Evolutionary conservation across 2,329 filamentous ascomycete species (phyloP), one percentile per base, ranked within the genome.

Genomic region (Calonectria henricotiae): DNA sequence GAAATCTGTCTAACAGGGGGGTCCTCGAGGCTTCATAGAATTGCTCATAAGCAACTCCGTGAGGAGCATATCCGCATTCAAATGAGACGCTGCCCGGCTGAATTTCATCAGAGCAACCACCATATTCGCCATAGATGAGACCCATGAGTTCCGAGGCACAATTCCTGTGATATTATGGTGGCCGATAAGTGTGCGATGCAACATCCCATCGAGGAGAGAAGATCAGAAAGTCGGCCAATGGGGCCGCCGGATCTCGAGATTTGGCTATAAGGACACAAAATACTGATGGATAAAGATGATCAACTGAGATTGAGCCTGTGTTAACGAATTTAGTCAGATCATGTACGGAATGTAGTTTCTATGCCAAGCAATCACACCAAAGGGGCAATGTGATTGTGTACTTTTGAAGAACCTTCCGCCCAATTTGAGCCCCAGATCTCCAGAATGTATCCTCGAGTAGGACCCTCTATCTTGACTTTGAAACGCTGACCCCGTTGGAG

Each of bases 351-450:
- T 89, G 75, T 92, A 92, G 62, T 89, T 90, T n/a, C 91, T 91
- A 74, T 93, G 91, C 91, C 91, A 93, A 2, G 90, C 91, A 0
- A 93, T 89, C 1, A 93, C 91, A 74, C 93, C 91, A 76, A 93
- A 94, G 0, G 92, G 91, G 2, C 87, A 90, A 77, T 93, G 91
- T 25, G 84, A 84, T 77, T 93, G 91, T 25, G 85, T 86, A 65
- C 87, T 89, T 25, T 82, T 83, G 76, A 91, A 92, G 43, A 92
- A 87, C 47, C 86, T 85, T 1, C 90, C 90, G 1, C 85, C 86
- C 54, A 93, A 78, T 90, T 89, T 0, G 87, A 86, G 46, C 91
- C 89, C 79, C 90, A 93, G 15, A 93, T 82, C 79, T 93, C 91
- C 39, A 91, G 87, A 61, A 92, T 89, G 77, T 92, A 93, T 9